Base-by-base conservation (phyloP, 352 stramenopile genomes). In the Pythium utonaiense region DNA sequence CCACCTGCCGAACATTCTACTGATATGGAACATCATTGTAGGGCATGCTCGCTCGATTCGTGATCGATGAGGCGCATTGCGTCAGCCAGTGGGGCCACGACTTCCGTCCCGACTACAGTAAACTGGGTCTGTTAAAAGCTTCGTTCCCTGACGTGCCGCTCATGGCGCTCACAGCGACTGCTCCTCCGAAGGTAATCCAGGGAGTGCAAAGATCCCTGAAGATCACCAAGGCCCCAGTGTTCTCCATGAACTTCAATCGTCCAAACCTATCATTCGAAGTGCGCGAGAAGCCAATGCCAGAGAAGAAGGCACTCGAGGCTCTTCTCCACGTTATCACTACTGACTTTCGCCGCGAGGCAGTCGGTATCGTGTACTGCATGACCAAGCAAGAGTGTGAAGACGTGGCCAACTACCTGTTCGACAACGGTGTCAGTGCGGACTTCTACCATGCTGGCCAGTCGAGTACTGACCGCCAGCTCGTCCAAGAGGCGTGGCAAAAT, bases 321-420 rank as follows among this genome's bases (percentile, higher is more conserved):
- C 64, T 91, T 2, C 74, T 70, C 54, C 36, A 80, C 17, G 49
- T 88, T 9, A 88, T 93, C 60, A 64, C 67, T 27, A 81, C 53
- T 6, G 74, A 75, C 16, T 92, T 88, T 50, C 36, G 62, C 6
- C 53, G 44, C 0, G 64, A 83, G 3, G 77, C 70, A 0, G 79
- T 84, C 2, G 94, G 92, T 6, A 98, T 98, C 60, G 86, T 98
- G 17, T 98, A 98, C 69, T 97, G 89, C 55, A 95, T 97, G 73
- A 97, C 85, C 19, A 92, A 89, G 60, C 91, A 98, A 56, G 93
- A 98, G 67, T 94, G 90, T 41, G 89, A 98, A 66, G 79, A 95
- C 50, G 85, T 98, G 19, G 91, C 95, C 12, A 76, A 93, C 62
- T 90, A 88, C 58, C 74, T 99, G 3, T 90, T 91, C 42, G 73